Base-by-base conservation (phyloP, 352 stramenopile species). In the Pythium biforme region DNA sequence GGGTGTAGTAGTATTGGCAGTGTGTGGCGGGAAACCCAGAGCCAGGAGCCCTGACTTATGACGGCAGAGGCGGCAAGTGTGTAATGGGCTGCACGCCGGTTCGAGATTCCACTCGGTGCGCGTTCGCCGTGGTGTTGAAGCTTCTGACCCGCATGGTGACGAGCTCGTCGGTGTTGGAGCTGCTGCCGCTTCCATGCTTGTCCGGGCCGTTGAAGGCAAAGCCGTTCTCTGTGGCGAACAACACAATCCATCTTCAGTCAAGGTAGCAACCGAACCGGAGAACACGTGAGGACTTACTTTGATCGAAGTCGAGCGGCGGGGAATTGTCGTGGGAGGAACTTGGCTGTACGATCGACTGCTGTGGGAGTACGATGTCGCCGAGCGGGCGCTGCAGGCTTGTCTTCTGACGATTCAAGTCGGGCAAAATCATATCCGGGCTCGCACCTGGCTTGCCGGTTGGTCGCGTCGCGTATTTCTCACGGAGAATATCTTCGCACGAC, bases 401-500 rank as follows among this genome's bases (percentile, higher is more conserved):
- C 20, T 14, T 48, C 29, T 49, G 45, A 1, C 46, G 31, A 11
- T 31, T 27, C 2, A 55, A 20, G 19, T 55, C 49, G 0, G 55
- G 55, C 14, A 53, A 33, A 29, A 64, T 61, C 23, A 50, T 58
- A 49, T 61, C 62, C 27, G 10, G 45, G 29, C 10, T 63, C 8
- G 54, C 59, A 34, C 62, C 54, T 29, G 23, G 58, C 46, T 67
- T 77, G 47, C 23, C 56, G n/a, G 5, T n/a, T 17, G 55, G 22
- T 22, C 54, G 59, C 25, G 51, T 60, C 3, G 55, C 61, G 22
- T 59, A 61, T 17, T 75, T 73, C 34, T 91, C 81, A 25, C 81
- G 81, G 40, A 91, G 55, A 64, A 91, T 88, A 56, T 88, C 71
- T 26, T 88, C 79, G 1, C 75, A 74, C 25, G 40, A 74, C 3